Percentiles rank a stretch among this genome's conserved stretches.
These are phyloP conservation scores for Staphylotrichum tortipilum DNA, from an alignment of 495 filamentous ascomycete species.

Conservation along the genomic window DNA sequence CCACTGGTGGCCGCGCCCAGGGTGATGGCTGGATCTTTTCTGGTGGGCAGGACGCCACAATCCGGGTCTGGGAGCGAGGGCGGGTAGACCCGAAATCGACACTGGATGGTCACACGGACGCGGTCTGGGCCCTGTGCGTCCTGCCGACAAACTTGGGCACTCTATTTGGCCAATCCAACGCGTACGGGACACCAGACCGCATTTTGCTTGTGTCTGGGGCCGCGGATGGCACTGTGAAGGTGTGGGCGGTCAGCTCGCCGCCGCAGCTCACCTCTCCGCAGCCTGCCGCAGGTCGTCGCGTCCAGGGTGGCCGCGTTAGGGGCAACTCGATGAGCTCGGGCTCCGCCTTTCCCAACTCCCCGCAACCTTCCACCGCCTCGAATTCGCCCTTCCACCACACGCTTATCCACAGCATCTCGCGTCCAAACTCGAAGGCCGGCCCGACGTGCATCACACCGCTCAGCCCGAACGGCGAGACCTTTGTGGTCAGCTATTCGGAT, in stretches of 20 bases:
- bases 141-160: slow-evolving; percentile 74
- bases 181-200: slow-evolving; percentile 69
- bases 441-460: slow-evolving; percentile 89
- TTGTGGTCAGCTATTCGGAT: slow-evolving; percentile 88
- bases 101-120: slow-evolving; percentile 86
- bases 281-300: slow-evolving; percentile 46
- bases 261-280: slow-evolving; percentile 76
- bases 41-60: slow-evolving; percentile 85
- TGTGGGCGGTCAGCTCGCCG: slow-evolving; percentile 92
- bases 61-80: slow-evolving; percentile 90
- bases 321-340: slow-evolving; percentile 87
- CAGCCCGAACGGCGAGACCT: slow-evolving; percentile 76
- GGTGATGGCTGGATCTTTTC: slow-evolving; percentile 98
- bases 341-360: slow-evolving; percentile 78
- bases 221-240: slow-evolving; percentile 82
- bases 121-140: slow-evolving; percentile 91
- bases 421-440: slow-evolving; percentile 58
- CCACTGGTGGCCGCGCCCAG: slow-evolving; percentile 71
- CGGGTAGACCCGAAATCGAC: slow-evolving; percentile 93
- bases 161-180: slow-evolving; percentile 61
- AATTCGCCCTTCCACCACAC: slow-evolving; percentile 50
- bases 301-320: slow-evolving; percentile 70
- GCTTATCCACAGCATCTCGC: slow-evolving; percentile 75
- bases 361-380: slow-evolving; percentile 74
- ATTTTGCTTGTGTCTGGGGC: slow-evolving; percentile 85